These are phyloP conservation scores for Alternaria solani DNA, from an alignment of 2,329 filamentous ascomycete species.

Conservation along the genomic window DNA sequence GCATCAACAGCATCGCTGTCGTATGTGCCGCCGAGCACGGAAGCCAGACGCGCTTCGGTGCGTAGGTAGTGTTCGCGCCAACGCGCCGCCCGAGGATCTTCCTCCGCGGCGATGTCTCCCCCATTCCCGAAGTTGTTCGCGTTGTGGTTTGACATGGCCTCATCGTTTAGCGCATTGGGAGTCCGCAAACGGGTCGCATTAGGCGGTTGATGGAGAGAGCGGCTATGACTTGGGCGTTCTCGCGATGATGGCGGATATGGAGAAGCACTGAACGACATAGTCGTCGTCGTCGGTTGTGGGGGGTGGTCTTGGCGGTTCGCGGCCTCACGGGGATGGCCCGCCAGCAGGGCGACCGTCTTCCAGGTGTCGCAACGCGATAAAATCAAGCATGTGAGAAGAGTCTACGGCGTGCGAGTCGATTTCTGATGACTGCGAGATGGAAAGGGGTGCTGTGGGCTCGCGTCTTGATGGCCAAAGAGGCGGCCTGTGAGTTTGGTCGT, in stretches of 20 bases:
- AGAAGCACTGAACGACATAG: slow-evolving; percentile 49
- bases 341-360: slow-evolving; percentile 51
- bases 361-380: slow-evolving; percentile 50
- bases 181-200: slow-evolving; percentile 52
- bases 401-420: slow-evolving; percentile 36
- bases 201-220: slow-evolving; percentile 44
- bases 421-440: slow-evolving; percentile 45
- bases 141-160: slow-evolving; percentile 52
- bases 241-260: slow-evolving; percentile 51
- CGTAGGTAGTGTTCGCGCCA: slow-evolving; percentile 81
- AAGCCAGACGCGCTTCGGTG: slow-evolving; percentile 77
- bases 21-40: slow-evolving; percentile 69
- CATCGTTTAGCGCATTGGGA: slow-evolving; percentile 56
- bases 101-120: slow-evolving; percentile 54
- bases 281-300: slow-evolving; percentile 44
- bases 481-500: slow-evolving; percentile 24
- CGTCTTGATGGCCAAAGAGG: slow-evolving; percentile 48
- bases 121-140: slow-evolving; percentile 49
- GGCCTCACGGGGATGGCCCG: slow-evolving; percentile 50
- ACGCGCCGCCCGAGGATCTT: slow-evolving; percentile 59
- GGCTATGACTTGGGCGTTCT: slow-evolving; percentile 54
- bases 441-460: slow-evolving; percentile 38
- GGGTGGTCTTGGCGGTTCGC: slow-evolving; percentile 40
- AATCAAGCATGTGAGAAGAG: slow-evolving; percentile 52
- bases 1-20: slow-evolving; percentile 35